A percentile compares a stretch with the other conserved stretches of the same genome.
Conservation (phyloP, 1,139 yeast genomes). For the Geotrichum histeridarum region DNA sequence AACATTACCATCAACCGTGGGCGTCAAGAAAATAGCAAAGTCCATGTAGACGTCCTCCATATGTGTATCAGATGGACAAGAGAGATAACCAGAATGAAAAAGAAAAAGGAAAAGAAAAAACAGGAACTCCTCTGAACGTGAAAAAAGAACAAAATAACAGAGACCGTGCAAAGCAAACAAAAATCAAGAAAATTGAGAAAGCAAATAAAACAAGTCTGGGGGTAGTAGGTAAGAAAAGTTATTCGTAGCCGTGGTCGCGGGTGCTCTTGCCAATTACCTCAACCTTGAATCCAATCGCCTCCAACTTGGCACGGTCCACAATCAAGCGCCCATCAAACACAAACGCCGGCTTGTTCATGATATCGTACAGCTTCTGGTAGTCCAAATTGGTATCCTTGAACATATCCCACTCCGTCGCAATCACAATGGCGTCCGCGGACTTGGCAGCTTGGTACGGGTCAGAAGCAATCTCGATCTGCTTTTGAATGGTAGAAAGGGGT, state of each 20-base stretch:
- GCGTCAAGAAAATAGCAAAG: too few species aligned
- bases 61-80: too few species aligned
- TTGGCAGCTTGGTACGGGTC: conserved; percentile 30
- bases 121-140: not conserved
- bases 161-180: not conserved
- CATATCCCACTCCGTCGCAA: conserved; percentile 34
- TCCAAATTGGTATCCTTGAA: conserved; percentile 27
- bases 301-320: conserved; percentile 27
- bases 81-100: too few species aligned
- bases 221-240: not conserved
- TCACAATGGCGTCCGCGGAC: conserved; percentile 31
- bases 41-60: too few species aligned
- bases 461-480: conserved; percentile 23
- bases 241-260: conserved; percentile 20
- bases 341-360: conserved; percentile 32
- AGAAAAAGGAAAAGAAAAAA: too few species aligned
- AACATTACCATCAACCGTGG: too few species aligned
- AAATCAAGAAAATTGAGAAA: not conserved
- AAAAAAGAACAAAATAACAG: not conserved
- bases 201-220: not conserved
- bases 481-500: conserved; percentile 22
- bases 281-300: conserved; percentile 25
- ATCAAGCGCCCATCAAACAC: conserved; percentile 30
- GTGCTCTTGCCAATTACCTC: conserved; percentile 25
- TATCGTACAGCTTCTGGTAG: conserved; percentile 28